A percentile compares a stretch with the other conserved stretches of the same genome.
phyloP scores from a whole-genome alignment of 352 stramenopile species.

The Globisporangium perplexum region DNA sequence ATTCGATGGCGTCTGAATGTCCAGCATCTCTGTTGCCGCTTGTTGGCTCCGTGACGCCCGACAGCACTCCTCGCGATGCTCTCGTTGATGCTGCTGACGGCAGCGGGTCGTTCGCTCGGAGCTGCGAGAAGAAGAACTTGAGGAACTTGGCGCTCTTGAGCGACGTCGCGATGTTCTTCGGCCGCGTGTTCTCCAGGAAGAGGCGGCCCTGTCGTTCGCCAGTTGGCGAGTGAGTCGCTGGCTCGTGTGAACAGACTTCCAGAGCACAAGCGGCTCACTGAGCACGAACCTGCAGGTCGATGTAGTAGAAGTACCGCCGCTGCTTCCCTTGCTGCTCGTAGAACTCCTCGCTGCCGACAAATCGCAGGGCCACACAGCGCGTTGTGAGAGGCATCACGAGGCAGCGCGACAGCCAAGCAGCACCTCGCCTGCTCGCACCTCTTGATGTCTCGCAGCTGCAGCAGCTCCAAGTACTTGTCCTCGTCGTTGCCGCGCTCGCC shows the following conservation, averaged over 20 bases:
- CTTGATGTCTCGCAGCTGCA: slow-evolving; percentile 78
- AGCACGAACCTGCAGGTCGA: slow-evolving; percentile 59
- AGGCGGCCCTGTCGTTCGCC: slow-evolving; percentile 35
- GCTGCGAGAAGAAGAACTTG: slow-evolving; percentile 74
- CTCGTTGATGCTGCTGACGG: neutral
- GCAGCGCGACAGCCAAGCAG: neutral
- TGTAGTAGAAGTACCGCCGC: slow-evolving; percentile 80
- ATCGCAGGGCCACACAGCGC: too few relatives aligned
- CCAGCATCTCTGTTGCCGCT: neutral
- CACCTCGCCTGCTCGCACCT: slow-evolving; percentile 44
- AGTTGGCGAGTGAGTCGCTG: neutral
- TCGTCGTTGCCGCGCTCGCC: slow-evolving; percentile 18
- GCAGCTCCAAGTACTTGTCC: slow-evolving; percentile 72
- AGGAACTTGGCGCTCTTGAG: slow-evolving; percentile 82
- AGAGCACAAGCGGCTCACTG: too few relatives aligned
- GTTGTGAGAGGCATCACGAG: neutral
- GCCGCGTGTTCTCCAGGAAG: slow-evolving; percentile 72
- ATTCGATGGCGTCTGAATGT: neutral
- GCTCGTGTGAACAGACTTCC: neutral
- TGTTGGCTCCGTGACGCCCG: too few relatives aligned
- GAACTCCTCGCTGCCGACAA: slow-evolving; percentile 54
- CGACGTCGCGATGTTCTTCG: slow-evolving; percentile 83
- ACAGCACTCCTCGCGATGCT: too few relatives aligned
- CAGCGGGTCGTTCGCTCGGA: slow-evolving; percentile 32
- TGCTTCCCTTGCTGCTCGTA: slow-evolving; percentile 60